Evolutionary conservation across 345 rosid genomes (phyloP).

Genomic region (Physaria fendleri): DNA sequence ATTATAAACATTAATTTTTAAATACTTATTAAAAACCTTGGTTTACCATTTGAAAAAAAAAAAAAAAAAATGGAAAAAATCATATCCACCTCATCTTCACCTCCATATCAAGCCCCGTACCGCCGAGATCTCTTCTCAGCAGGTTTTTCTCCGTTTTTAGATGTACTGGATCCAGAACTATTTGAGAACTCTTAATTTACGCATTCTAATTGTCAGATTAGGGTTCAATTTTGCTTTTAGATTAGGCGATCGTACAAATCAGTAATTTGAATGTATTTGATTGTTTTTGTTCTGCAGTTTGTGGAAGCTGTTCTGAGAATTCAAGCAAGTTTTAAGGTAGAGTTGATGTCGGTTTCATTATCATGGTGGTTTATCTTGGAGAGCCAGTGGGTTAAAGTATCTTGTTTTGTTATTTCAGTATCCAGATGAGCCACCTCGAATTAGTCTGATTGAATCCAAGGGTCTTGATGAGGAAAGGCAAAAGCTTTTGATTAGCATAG

Average conservation of each 20-base stretch:
- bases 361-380: neutral
- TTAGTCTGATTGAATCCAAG: conserved; percentile 63
- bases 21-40: too few relatives aligned
- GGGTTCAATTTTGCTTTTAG: neutral
- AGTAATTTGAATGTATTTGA: neutral
- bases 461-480: conserved; percentile 78
- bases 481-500: conserved; percentile 42
- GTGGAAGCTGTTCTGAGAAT: conserved; percentile 76
- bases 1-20: too few relatives aligned
- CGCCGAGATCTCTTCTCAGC: conserved; percentile 84
- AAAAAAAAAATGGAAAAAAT: too few relatives aligned
- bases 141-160: conserved; percentile 35
- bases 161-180: neutral
- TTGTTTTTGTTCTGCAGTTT: conserved; percentile 47
- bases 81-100: conserved; percentile 63
- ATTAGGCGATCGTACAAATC: neutral
- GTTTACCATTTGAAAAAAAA: too few relatives aligned
- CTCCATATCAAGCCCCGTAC: conserved; percentile 76
- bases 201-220: neutral
- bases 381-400: neutral
- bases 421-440: conserved; percentile 64
- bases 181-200: neutral
- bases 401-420: conserved; percentile 40
- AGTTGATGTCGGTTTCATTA: neutral
- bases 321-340: conserved; percentile 55